Evolutionary conservation across 1,139 yeast species (phyloP).

Genomic region (Zygosaccharomyces pseudobailii): DNA sequence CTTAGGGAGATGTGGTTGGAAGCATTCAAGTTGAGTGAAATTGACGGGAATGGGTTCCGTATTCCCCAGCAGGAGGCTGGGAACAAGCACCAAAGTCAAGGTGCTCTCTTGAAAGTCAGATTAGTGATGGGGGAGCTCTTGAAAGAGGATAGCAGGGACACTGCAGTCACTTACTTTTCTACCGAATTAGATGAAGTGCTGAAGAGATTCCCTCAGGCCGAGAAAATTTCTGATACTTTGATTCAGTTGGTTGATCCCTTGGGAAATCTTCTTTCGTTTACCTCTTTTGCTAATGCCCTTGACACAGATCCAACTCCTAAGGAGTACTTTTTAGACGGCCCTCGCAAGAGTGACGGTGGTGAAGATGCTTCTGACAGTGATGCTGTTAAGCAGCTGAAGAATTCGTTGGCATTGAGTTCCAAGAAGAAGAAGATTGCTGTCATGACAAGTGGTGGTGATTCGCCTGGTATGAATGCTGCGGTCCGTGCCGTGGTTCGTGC

Average conservation of each 20-base stretch:
- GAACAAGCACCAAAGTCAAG: slow-evolving; percentile 42
- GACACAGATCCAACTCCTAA: slow-evolving; percentile 35
- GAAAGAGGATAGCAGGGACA: slow-evolving; percentile 34
- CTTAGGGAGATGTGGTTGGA: slow-evolving; percentile 68
- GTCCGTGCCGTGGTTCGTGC: slow-evolving; percentile 77
- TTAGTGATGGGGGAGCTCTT: slow-evolving; percentile 40
- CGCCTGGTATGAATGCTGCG: slow-evolving; percentile 83
- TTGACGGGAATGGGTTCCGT: slow-evolving; percentile 43
- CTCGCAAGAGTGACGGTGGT: slow-evolving; percentile 5
- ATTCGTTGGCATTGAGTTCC: slow-evolving; percentile 20
- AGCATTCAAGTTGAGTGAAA: slow-evolving; percentile 55
- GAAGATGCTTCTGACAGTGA: slow-evolving; percentile 18
- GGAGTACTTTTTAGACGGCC: slow-evolving; percentile 30
- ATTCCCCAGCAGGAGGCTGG: slow-evolving; percentile 56
- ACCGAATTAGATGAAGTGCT: slow-evolving; percentile 43
- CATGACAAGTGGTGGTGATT: slow-evolving; percentile 86
- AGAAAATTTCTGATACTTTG: slow-evolving; percentile 29
- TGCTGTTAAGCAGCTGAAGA: slow-evolving; percentile 18
- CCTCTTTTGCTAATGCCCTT: slow-evolving; percentile 34
- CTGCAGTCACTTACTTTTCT: slow-evolving; percentile 46
- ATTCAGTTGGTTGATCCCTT: slow-evolving; percentile 49
- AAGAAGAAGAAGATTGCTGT: slow-evolving; percentile 60
- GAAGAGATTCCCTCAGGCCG: slow-evolving; percentile 33
- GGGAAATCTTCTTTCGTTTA: slow-evolving; percentile 50
- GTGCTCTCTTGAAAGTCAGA: slow-evolving; percentile 60